Percentiles rank a stretch among this genome's conserved stretches.
Evolutionary conservation across 208 protist genomes (phyloP).

Genomic region (Herpetomonas tarakana): DNA sequence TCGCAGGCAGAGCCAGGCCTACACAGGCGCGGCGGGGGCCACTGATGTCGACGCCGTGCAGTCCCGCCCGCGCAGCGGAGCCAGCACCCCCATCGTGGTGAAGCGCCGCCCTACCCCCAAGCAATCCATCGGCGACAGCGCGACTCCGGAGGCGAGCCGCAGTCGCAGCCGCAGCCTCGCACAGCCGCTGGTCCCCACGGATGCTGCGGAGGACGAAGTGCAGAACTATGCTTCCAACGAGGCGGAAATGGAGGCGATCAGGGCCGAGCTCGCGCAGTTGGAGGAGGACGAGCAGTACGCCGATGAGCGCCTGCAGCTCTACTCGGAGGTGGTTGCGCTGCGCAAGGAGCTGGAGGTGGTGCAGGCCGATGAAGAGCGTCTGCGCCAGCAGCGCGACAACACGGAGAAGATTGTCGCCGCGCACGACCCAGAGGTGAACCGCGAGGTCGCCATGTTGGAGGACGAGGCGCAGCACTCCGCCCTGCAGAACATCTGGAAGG

Average conservation of each 20-base stretch:
- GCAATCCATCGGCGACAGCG: constrained; percentile 11
- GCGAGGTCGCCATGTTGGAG: constrained; percentile 49
- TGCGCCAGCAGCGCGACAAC: constrained; percentile 41
- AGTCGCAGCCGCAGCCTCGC: constrained; percentile 6
- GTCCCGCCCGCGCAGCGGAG: constrained; percentile 2
- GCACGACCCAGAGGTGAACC: constrained; percentile 43
- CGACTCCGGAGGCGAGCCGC: background rate
- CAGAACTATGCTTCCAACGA: background rate
- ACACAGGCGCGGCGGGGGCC: background rate
- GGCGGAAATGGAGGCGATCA: constrained; percentile 6
- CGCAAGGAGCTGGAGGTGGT: constrained; percentile 65
- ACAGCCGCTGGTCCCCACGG: background rate
- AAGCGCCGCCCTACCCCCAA: constrained; percentile 2
- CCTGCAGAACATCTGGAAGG: constrained; percentile 48
- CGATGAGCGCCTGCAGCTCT: constrained; percentile 62
- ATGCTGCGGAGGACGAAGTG: background rate
- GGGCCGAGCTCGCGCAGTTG: constrained; percentile 11
- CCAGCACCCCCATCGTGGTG: constrained; percentile 1
- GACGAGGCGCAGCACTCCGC: constrained; percentile 58
- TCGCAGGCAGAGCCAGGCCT: constrained; percentile 6
- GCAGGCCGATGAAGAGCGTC: constrained; percentile 49
- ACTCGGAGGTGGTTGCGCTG: constrained; percentile 61
- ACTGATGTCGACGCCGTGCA: constrained; percentile 1
- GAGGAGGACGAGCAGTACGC: constrained; percentile 16
- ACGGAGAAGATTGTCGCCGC: constrained; percentile 19